Base-by-base conservation (phyloP, 371 early-diverging fungal species). In the Zopfochytrium polystomum region DNA sequence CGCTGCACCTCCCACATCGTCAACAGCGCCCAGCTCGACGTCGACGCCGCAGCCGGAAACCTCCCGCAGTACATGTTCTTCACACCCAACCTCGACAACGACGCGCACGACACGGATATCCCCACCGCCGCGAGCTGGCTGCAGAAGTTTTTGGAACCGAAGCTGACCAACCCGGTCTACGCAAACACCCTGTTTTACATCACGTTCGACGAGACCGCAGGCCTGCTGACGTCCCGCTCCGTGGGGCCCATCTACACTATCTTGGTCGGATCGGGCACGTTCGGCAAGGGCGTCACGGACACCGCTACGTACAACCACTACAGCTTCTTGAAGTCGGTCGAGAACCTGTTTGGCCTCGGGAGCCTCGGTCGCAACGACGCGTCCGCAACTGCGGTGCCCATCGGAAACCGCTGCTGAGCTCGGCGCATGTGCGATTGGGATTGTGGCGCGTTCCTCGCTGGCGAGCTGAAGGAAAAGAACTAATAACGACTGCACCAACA, bases 321-420 rank as follows among this genome's bases (percentile, higher is more conserved):
- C 67, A 80, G 25, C n/a, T n/a, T n/a, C n/a, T n/a, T n/a, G n/a
- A n/a, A n/a, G n/a, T n/a, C n/a, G n/a, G n/a, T n/a, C n/a, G 84
- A 85, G 66, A 63, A 75, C 26, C 82, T 82, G 70, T 87, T 82
- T 83, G 82, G 76, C 34, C 73, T 87, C n/a, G 80, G 82, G 15
- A 75, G 68, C 38, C 55, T 65, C 11, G 60, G 55, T 15, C 3
- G 26, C 18, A 65, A 54, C 33, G 65, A 65, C 43, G 43, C 65
- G 38, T 53, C 58, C 15, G 65, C 65, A 26, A 52, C 27, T 3
- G 23, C 15, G 20, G 54, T 65, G 31, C 65, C 65, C n/a, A n/a
- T n/a, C n/a, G n/a, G n/a, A n/a, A n/a, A n/a, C n/a, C n/a, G n/a
- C n/a, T n/a, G n/a, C n/a, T n/a, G n/a, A n/a, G n/a, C n/a, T n/a